Conservation (phyloP, 768 basidiomycete genomes). For the Tricholoma bakamatsutake region DNA sequence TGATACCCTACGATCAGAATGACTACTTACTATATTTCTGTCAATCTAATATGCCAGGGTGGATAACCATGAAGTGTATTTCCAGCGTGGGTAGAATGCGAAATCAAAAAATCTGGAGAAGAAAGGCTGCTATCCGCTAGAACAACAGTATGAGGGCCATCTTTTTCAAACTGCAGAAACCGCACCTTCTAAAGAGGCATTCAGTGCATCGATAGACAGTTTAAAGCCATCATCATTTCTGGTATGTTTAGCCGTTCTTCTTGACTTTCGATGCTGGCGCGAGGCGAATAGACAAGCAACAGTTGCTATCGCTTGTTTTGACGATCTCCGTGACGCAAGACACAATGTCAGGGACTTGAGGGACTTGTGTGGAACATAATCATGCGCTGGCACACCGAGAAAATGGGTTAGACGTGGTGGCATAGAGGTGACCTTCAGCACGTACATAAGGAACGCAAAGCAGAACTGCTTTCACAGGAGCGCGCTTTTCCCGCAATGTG, state of each 20-base stretch:
- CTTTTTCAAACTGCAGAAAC: neutral
- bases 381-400: neutral
- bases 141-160: conserved; percentile 6
- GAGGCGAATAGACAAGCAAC: conserved; percentile 42
- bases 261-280: conserved; percentile 18
- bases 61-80: conserved; percentile 62
- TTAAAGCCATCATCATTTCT: conserved; percentile 20
- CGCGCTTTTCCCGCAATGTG: conserved; percentile 4
- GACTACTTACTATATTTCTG: conserved; percentile 66
- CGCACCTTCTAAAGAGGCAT: conserved; percentile 55
- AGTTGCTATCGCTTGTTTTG: conserved; percentile 62
- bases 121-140: conserved; percentile 49
- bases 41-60: conserved; percentile 80
- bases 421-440: neutral
- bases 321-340: conserved; percentile 51
- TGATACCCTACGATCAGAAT: neutral
- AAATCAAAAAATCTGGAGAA: conserved; percentile 72
- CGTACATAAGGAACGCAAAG: neutral
- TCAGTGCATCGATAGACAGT: conserved; percentile 41
- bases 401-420: neutral
- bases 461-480: neutral
- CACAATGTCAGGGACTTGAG: conserved; percentile 43
- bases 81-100: conserved; percentile 49
- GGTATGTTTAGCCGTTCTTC: conserved; percentile 13
- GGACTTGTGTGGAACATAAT: conserved; percentile 11